Evolutionary conservation across 345 rosid genomes (phyloP).

Genomic region (Gossypium bickii): DNA sequence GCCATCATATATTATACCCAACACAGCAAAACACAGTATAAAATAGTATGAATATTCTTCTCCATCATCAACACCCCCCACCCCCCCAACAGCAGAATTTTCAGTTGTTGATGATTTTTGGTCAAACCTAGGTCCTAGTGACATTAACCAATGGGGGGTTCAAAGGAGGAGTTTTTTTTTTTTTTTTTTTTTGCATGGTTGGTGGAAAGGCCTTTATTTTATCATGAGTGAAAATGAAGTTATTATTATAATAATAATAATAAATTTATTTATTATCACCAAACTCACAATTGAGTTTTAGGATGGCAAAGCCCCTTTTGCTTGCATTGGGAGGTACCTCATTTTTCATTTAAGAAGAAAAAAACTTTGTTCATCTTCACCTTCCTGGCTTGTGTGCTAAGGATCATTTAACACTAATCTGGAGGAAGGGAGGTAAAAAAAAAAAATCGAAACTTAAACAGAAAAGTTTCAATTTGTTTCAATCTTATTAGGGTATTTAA

Average conservation of each 20-base stretch:
- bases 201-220: constrained; percentile 9
- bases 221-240: constrained; percentile 40
- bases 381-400: constrained; percentile 46
- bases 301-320: constrained; percentile 33
- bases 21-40: neutral
- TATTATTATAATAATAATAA: neutral
- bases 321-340: constrained; percentile 43
- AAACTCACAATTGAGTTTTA: constrained; percentile 24
- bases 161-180: too few species aligned
- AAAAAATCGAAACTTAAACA: too few species aligned
- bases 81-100: neutral
- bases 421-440: too few species aligned
- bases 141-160: neutral
- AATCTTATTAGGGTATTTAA: too few species aligned
- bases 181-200: constrained; percentile 18
- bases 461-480: too few species aligned
- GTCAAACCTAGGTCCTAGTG: neutral
- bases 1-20: neutral
- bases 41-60: neutral
- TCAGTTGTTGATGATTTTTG: neutral
- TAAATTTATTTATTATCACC: constrained; percentile 18
- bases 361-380: constrained; percentile 24
- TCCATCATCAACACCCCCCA: too few species aligned
- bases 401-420: constrained; percentile 4
- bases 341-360: constrained; percentile 4